Base-by-base conservation (phyloP, 805 yeast genomes). In the Wickerhamiella occidentalis region DNA sequence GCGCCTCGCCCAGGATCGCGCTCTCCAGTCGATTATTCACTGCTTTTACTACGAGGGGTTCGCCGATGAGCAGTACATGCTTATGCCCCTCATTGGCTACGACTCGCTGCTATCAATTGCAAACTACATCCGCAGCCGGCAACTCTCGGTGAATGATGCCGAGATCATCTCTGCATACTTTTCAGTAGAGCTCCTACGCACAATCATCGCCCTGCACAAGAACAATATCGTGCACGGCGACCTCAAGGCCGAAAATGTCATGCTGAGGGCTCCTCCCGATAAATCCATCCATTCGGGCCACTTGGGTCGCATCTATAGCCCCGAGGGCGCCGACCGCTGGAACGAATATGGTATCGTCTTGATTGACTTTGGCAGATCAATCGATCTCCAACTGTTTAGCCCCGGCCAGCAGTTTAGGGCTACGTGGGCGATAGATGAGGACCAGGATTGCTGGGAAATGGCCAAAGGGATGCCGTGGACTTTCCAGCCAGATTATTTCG, bases 171-270 rank as follows among this genome's bases (percentile, higher is more conserved):
- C 75, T 2, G 72, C 82, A 51, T 82, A 76, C 58, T 66, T 85
- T 35, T 70, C 90, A 0, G 65, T 77, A 8, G 86, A 86, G 59
- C 60, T 88, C 9, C 58, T 87, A 41, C 70, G 75, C 38, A 70
- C 76, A 0, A 64, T 85, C 5, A 79, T 78, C 47, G 62, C 67
- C 1, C 63, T 88, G n/a, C 96, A 87, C 59, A 61, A 64, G 0
- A 63, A 73, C 13, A 80, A 80, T 0, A 77, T 87, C 1, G 69
- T 87, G 11, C 96, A 87, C 65, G 94, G 95, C 1, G 94, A 87
- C 61, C 63, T 87, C 48, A 84, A 82, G 59, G 81, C 95, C 0
- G 95, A 84, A 54, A 87, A 86, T 60, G 83, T 92, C 55, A 82
- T 87, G 94, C 59, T 85, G 0, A 64, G 82, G 36, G 69, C 82